phyloP scores from a whole-genome alignment of 441 rosid species.

The Omphalea diandra region DNA sequence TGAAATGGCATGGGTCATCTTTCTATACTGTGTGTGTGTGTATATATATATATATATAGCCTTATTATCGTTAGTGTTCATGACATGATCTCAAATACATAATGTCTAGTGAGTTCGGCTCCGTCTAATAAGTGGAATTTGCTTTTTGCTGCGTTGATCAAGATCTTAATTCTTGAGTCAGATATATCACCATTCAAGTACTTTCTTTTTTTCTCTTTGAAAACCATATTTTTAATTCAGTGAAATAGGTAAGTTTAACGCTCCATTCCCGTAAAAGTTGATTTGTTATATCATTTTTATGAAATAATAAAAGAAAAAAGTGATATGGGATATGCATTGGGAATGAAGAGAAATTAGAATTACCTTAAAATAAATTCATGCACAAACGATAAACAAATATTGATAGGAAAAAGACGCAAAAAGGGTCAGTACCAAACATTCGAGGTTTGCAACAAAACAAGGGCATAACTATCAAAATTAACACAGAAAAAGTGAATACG shows the following conservation, averaged over 20 bases:
- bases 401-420: conserved; percentile 28
- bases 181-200: too few species aligned
- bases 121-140: too few species aligned
- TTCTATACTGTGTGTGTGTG: neutral
- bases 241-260: too few species aligned
- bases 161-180: too few species aligned
- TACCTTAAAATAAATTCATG: conserved; percentile 24
- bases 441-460: conserved; percentile 35
- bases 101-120: too few species aligned
- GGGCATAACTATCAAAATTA: conserved; percentile 26
- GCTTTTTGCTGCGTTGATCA: too few species aligned
- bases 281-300: too few species aligned
- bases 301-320: neutral
- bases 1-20: conserved; percentile 17
- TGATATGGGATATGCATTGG: neutral
- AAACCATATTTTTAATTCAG: too few species aligned
- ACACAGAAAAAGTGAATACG: conserved; percentile 29
- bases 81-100: too few species aligned
- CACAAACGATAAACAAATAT: conserved; percentile 28
- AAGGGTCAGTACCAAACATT: conserved; percentile 34
- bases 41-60: neutral
- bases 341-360: too few species aligned
- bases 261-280: too few species aligned
- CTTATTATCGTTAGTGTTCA: neutral
- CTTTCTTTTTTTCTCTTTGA: too few species aligned